A percentile compares a stretch with the other conserved stretches of the same genome.
Evolutionary conservation across 768 basidiomycete genomes (phyloP).

Genomic region (Cyclocybe cylindracea): DNA sequence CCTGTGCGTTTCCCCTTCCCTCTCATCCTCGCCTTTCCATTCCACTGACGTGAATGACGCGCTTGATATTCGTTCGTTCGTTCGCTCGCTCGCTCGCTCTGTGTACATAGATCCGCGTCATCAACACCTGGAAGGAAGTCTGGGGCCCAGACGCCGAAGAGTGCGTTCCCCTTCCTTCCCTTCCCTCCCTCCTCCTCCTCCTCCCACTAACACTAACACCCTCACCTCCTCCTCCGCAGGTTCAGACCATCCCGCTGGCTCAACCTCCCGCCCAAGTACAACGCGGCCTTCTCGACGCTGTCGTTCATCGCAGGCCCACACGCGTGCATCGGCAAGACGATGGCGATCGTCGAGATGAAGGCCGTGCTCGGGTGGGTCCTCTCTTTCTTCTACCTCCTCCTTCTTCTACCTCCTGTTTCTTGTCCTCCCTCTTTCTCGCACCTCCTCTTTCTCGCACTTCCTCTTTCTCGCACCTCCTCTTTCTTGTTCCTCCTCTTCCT

Average conservation of each 20-base stretch:
- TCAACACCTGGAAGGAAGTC: slow-evolving; percentile 49
- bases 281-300: slow-evolving; percentile 36
- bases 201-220: too few relatives aligned
- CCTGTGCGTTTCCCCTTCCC: slow-evolving; percentile 23
- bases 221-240: too few relatives aligned
- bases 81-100: not conserved
- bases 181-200: too few relatives aligned
- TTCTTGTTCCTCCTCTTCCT: too few relatives aligned
- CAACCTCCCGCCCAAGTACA: slow-evolving; percentile 34
- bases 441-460: too few relatives aligned
- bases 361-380: slow-evolving; percentile 38
- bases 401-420: too few relatives aligned
- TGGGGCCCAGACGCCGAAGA: slow-evolving; percentile 56
- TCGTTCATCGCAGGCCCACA: slow-evolving; percentile 49
- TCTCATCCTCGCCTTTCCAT: not conserved
- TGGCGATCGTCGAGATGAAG: slow-evolving; percentile 51
- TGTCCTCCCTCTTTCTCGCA: too few relatives aligned
- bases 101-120: slow-evolving; percentile 44
- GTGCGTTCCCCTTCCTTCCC: slow-evolving; percentile 21
- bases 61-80: not conserved
- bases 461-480: too few relatives aligned
- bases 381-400: too few relatives aligned
- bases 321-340: slow-evolving; percentile 48
- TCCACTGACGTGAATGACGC: not conserved
- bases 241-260: slow-evolving; percentile 52